These are phyloP conservation scores for Plantago ovata DNA, from an alignment of 257 asterid genomes.

Conservation along the genomic window DNA sequence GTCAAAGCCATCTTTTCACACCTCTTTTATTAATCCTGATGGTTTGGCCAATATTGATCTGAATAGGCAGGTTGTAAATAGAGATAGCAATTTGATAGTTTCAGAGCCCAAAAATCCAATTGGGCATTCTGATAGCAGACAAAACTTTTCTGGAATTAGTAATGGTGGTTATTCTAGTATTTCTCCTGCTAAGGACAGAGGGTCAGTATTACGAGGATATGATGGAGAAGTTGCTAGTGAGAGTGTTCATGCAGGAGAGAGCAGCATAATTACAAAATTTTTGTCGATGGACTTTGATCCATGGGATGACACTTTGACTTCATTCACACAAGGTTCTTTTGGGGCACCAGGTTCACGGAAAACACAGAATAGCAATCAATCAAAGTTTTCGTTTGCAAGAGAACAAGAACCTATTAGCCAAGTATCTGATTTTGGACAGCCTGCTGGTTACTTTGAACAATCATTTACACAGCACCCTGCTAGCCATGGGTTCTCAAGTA, in stretches of 20 bases:
- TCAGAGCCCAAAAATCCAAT: constrained; percentile 43
- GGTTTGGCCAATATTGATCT: constrained; percentile 31
- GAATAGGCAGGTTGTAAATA: constrained; percentile 44
- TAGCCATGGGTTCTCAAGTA: constrained; percentile 42
- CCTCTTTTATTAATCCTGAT: constrained; percentile 29
- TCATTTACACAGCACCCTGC: constrained; percentile 39
- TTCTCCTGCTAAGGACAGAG: constrained; percentile 33
- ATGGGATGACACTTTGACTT: constrained; percentile 67
- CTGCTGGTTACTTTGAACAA: constrained; percentile 38
- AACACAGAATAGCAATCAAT: constrained; percentile 60
- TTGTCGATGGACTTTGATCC: constrained; percentile 79
- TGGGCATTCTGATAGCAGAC: constrained; percentile 40
- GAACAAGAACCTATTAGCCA: constrained; percentile 51
- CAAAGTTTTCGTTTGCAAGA: constrained; percentile 95
- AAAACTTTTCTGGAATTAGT: constrained; percentile 30
- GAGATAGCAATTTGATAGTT: constrained; percentile 35
- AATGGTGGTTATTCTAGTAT: constrained; percentile 33
- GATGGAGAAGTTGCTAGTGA: constrained; percentile 39
- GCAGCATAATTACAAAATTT: constrained; percentile 80
- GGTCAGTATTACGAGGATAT: constrained; percentile 39
- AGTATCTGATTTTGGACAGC: constrained; percentile 38
- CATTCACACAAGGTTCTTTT: constrained; percentile 56
- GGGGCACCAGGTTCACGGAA: constrained; percentile 59
- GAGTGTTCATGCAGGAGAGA: constrained; percentile 60
- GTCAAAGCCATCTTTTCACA: constrained; percentile 32